Percentiles rank a stretch among this genome's conserved stretches.
phyloP scores from a whole-genome alignment of 164 flowering plant species.

The Vitis rotundifolia region DNA sequence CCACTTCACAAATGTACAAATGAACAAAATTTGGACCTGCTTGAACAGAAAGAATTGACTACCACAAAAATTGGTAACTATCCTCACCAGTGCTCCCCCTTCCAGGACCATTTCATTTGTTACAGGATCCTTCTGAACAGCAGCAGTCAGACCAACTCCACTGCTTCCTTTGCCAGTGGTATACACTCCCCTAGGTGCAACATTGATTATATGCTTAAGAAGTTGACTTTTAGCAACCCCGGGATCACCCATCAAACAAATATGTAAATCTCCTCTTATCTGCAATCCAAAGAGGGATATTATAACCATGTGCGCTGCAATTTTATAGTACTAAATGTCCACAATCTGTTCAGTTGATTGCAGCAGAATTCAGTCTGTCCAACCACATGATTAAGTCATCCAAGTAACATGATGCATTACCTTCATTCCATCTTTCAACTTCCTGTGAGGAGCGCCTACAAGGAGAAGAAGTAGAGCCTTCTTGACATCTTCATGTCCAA shows the following conservation, averaged over 20 bases:
- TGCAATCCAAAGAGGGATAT: constrained; percentile 32
- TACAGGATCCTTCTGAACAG: constrained; percentile 95
- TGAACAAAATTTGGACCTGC: neutral
- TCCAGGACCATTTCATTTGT: constrained; percentile 98
- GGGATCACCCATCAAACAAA: constrained; percentile 99
- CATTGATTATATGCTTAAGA: constrained; percentile 93
- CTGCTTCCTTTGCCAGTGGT: constrained; percentile 99
- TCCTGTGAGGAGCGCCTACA: constrained; percentile 96
- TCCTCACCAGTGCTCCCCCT: constrained; percentile 96
- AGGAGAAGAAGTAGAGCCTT: constrained; percentile 97
- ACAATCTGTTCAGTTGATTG: no score
- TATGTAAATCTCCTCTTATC: constrained; percentile 97
- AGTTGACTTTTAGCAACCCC: constrained; percentile 99
- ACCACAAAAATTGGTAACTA: neutral
- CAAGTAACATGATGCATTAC: constrained; percentile 32
- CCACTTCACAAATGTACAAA: neutral
- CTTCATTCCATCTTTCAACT: constrained; percentile 98
- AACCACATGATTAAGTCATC: no score
- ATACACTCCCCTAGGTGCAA: constrained; percentile 98
- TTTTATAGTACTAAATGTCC: no score
- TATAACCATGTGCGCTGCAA: neutral
- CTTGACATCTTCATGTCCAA: constrained; percentile 97
- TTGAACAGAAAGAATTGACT: neutral
- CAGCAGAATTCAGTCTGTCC: no score
- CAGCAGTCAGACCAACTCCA: constrained; percentile 99